Evolutionary conservation across 495 filamentous ascomycete species (phyloP).

Genomic region (Pseudotulostoma volvatum): DNA sequence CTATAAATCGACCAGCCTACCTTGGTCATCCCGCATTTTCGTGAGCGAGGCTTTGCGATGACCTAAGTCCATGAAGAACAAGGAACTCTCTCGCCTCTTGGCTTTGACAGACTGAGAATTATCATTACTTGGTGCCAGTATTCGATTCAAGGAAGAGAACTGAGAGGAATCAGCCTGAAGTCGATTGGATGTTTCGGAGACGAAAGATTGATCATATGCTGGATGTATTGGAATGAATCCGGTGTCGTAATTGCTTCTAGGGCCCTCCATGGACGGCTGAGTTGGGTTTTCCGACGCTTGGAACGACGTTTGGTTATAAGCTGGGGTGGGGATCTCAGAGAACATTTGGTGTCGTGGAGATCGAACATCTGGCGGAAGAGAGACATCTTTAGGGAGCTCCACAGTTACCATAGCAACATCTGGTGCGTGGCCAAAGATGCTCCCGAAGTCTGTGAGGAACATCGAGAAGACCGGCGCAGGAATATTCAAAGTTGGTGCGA

Average conservation of each 20-base stretch:
- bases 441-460: slow-evolving; percentile 79
- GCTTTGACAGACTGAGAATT: slow-evolving; percentile 27
- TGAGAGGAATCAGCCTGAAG: slow-evolving; percentile 11
- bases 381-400: slow-evolving; percentile 30
- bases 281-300: slow-evolving; percentile 11
- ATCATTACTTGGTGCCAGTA: slow-evolving; percentile 22
- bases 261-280: slow-evolving; percentile 11
- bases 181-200: slow-evolving; percentile 15
- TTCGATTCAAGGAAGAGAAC: slow-evolving; percentile 26
- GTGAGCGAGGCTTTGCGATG: slow-evolving; percentile 14
- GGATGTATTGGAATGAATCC: slow-evolving; percentile 48
- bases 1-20: too few relatives aligned
- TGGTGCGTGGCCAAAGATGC: slow-evolving; percentile 56
- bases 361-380: slow-evolving; percentile 39
- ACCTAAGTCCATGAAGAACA: slow-evolving; percentile 35
- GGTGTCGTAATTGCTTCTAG: slow-evolving; percentile 28
- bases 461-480: slow-evolving; percentile 86
- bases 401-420: slow-evolving; percentile 7
- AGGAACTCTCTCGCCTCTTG: slow-evolving; percentile 42
- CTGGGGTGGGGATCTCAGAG: slow-evolving; percentile 49
- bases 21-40: slow-evolving; percentile 9
- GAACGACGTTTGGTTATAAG: slow-evolving; percentile 47
- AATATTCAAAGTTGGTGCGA: slow-evolving; percentile 96
- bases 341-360: slow-evolving; percentile 55
- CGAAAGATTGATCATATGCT: slow-evolving; percentile 32